Conservation (phyloP, 2,329 filamentous ascomycete species). For the Pseudonectria buxi region DNA sequence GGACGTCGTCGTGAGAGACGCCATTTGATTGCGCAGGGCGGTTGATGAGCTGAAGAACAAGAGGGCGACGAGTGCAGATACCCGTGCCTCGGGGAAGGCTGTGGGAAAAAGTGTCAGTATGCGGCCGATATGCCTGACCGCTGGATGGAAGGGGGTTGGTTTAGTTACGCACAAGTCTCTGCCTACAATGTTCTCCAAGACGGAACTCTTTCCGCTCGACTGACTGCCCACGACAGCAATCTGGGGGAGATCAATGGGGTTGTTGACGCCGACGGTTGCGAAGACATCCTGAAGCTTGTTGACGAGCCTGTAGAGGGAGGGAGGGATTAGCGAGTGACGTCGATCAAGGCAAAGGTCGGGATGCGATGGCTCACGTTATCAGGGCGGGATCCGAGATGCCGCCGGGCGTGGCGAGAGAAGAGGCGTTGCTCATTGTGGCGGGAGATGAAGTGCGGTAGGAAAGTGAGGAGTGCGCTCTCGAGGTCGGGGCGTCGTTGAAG, state of each 20-base stretch:
- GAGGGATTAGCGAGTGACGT: conserved; percentile 14
- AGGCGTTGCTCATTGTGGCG: conserved; percentile 25
- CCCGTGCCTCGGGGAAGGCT: conserved; percentile 95
- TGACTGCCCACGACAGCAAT: conserved; percentile 98
- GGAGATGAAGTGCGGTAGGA: background rate
- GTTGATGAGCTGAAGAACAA: conserved; percentile 98
- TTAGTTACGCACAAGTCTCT: conserved; percentile 98
- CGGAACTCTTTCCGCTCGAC: conserved; percentile 98
- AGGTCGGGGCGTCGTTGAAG: too few species aligned
- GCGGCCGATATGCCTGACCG: conserved; percentile 3
- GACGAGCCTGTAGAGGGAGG: conserved; percentile 56
- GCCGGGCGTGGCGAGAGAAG: conserved; percentile 38
- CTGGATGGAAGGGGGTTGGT: conserved; percentile 9
- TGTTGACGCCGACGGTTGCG: conserved; percentile 95
- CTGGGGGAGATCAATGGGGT: conserved; percentile 97
- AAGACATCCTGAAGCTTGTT: conserved; percentile 99
- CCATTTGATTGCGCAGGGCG: conserved; percentile 71
- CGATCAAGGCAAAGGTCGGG: conserved; percentile 4
- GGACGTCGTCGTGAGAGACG: conserved; percentile 57
- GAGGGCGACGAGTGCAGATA: conserved; percentile 91
- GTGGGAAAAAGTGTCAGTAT: conserved; percentile 14
- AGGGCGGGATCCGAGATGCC: conserved; percentile 61
- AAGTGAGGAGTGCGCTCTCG: conserved; percentile 9
- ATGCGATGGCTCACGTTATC: conserved; percentile 46
- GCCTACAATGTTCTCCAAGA: conserved; percentile 97